Base-by-base conservation (phyloP, 2,329 filamentous ascomycete genomes). In the Chaetomium globosum region DNA sequence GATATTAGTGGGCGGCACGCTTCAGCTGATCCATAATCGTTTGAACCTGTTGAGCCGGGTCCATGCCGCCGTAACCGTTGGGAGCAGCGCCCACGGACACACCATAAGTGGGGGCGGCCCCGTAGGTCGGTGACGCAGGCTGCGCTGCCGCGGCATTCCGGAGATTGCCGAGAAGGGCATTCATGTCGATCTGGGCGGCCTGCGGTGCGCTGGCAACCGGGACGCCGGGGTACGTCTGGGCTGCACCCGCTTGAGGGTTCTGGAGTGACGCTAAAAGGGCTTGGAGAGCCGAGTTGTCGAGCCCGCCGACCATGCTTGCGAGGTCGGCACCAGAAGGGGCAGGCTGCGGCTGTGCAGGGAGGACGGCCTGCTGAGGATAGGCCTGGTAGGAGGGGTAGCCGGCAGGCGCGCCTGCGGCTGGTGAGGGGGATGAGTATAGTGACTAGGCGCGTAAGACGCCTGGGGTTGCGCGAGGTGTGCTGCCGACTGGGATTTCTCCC, bases 401-500 rank as follows among this genome's bases (percentile, higher is more conserved):
- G 21, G 65, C 65, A 48, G 70, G 56, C 59, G 70, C 60, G 71
- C 39, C 59, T 65, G 61, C 10, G 61, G 36, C 23, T 63, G 66
- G 36, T 72, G 71, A 9, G 62, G 57, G 4, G 43, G 59, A 26
- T 67, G 63, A n/a, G 57, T 54, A 33, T 73, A 73, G 5, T 54
- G 56, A 21, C 63, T 69, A 8, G 71, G 67, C 49, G 75, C 67
- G 58, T 80, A 80, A 56, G 73, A 69, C 13, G 67, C 61, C 39
- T 43, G 67, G 19, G 65, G 30, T n/a, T 65, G 68, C 2, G 68
- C 69, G 7, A 74, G 52, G 64, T 78, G 73, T n/a, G 71, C 67
- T 31, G 70, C 69, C 4, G 73, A 63, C 30, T 73, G 73, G 12
- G 80, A 77, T 75, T 91, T 93, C 59, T 89, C 86, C 65, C 92